These are phyloP conservation scores for Fraxinus nigra DNA, from an alignment of 305 asterid genomes.

Conservation along the genomic window DNA sequence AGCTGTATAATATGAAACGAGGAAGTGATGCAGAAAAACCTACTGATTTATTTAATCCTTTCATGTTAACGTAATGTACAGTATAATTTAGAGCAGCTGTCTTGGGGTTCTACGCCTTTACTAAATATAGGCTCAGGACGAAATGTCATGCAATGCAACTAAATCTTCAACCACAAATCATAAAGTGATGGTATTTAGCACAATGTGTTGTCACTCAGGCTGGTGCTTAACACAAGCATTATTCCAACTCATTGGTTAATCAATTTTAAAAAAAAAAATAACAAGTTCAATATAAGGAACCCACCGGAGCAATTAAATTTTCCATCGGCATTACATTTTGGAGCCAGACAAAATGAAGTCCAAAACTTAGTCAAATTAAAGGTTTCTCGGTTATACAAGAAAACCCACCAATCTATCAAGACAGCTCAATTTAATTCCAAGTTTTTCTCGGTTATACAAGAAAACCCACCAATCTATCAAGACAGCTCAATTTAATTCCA, in stretches of 20 bases:
- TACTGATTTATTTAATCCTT: not conserved
- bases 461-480: conserved; percentile 32
- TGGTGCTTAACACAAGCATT: not conserved
- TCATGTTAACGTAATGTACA: not conserved
- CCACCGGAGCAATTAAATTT: not conserved
- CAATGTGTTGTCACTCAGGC: not conserved
- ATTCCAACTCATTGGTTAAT: not conserved
- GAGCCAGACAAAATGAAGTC: not conserved
- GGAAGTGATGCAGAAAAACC: not conserved
- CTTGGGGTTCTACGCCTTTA: not conserved
- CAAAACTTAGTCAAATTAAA: conserved; percentile 15
- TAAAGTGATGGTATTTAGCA: too few species aligned
- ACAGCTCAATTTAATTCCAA: too few species aligned
- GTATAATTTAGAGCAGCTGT: not conserved
- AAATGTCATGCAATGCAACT: not conserved
- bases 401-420: conserved; percentile 31
- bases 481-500: not conserved
- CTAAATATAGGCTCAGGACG: not conserved
- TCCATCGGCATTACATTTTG: not conserved
- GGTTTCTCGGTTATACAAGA: conserved; percentile 26
- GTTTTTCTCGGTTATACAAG: conserved; percentile 25
- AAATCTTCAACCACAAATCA: not conserved
- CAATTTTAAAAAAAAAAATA: not conserved
- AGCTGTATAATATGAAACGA: not conserved
- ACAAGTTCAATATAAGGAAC: not conserved